Evolutionary conservation across 2,329 filamentous ascomycete genomes (phyloP).

Genomic region (Teratosphaeria epicoccoides): DNA sequence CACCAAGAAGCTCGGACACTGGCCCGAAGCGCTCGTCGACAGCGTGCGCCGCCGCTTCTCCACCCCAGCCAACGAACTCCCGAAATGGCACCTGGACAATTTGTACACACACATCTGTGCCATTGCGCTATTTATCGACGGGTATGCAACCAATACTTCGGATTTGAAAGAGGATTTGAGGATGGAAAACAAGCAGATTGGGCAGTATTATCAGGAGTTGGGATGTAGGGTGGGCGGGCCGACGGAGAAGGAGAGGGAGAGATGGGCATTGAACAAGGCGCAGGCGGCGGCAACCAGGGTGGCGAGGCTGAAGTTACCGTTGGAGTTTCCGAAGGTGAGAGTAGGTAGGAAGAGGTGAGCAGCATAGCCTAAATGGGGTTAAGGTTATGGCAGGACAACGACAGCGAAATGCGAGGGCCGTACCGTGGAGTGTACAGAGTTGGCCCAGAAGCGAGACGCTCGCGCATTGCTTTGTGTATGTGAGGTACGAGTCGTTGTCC

Average conservation of each 20-base stretch:
- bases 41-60: slow-evolving; percentile 53
- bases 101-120: slow-evolving; percentile 64
- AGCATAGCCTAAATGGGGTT: neutral
- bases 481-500: too few species aligned
- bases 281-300: slow-evolving; percentile 50
- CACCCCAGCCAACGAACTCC: slow-evolving; percentile 45
- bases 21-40: slow-evolving; percentile 53
- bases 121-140: slow-evolving; percentile 60
- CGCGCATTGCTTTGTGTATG: too few species aligned
- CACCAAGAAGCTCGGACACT: slow-evolving; percentile 39
- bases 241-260: slow-evolving; percentile 34
- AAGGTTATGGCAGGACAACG: too few species aligned
- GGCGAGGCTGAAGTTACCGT: slow-evolving; percentile 63
- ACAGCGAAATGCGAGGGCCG: too few species aligned
- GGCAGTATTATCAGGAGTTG: slow-evolving; percentile 64
- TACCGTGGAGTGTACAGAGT: too few species aligned
- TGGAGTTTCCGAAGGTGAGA: slow-evolving; percentile 64
- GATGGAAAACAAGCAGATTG: slow-evolving; percentile 58
- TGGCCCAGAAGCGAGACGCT: too few species aligned
- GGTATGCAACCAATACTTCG: slow-evolving; percentile 60
- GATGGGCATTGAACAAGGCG: slow-evolving; percentile 47
- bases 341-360: slow-evolving; percentile 9
- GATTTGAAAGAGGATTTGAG: slow-evolving; percentile 61
- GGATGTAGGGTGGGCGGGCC: slow-evolving; percentile 51
- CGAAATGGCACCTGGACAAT: slow-evolving; percentile 61